A percentile compares a stretch with the other conserved stretches of the same genome.
Evolutionary conservation across 169 alveolate genomes (phyloP).

Genomic region (Eimeria necatrix): DNA sequence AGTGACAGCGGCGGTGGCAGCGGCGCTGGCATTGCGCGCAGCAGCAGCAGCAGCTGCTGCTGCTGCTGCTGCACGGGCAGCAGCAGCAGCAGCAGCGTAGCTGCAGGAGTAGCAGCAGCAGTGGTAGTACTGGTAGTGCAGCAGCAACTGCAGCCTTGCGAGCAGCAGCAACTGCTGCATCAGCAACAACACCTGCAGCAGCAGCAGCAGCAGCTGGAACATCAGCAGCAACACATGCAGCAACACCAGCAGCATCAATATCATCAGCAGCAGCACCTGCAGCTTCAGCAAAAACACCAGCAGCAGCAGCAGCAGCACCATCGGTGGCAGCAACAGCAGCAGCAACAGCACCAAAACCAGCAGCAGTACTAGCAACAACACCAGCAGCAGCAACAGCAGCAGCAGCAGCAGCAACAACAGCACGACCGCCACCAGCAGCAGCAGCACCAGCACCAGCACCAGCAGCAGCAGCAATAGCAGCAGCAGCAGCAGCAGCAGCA

Average conservation of each 20-base stretch:
- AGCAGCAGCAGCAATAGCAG: neutral
- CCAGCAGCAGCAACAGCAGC: no score
- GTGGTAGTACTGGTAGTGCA: neutral
- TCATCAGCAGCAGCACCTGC: neutral
- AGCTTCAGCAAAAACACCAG: neutral
- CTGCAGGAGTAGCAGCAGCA: neutral
- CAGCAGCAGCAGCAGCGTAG: neutral
- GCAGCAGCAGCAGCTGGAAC: neutral
- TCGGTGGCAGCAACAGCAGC: neutral
- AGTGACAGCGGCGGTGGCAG: neutral
- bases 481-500: no score
- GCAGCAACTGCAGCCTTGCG: neutral
- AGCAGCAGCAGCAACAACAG: no score
- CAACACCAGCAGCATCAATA: neutral
- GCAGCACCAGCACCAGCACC: neutral
- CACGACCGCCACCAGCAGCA: no score
- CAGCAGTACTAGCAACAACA: no score
- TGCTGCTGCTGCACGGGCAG: neutral
- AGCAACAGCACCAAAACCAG: neutral
- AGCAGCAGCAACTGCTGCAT: neutral
- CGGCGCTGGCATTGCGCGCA: neutral
- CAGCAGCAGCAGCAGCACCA: neutral
- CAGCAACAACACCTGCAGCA: neutral
- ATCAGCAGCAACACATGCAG: neutral
- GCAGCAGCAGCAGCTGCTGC: neutral